Conservation (phyloP, 805 yeast species). For the Candida krabiensis region DNA sequence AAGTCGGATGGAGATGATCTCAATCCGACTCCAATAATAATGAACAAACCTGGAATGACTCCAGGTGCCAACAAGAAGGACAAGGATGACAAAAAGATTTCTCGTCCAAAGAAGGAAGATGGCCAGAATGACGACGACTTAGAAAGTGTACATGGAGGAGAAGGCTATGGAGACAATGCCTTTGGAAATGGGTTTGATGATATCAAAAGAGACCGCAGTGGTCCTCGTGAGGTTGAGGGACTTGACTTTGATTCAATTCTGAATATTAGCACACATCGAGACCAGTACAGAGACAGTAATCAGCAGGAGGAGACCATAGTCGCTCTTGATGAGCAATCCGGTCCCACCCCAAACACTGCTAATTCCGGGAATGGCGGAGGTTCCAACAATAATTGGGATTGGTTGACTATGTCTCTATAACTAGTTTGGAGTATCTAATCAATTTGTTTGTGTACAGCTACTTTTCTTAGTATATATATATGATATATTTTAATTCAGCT, state of each 20-base stretch:
- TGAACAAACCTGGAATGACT: conserved; percentile 12
- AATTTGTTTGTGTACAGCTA: not conserved
- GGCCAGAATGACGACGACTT: conserved; percentile 2
- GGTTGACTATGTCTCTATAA: conserved; percentile 45
- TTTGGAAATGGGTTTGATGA: not conserved
- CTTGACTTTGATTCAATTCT: conserved; percentile 26
- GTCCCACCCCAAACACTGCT: conserved; percentile 4
- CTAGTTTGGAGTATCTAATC: not conserved
- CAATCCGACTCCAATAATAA: conserved; percentile 43
- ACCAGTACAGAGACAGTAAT: not conserved
- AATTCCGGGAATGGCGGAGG: conserved; percentile 10
- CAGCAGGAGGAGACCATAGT: conserved; percentile 1
- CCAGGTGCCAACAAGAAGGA: conserved; percentile 6
- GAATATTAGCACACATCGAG: conserved; percentile 10
- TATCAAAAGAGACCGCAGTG: not conserved
- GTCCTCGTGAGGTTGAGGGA: conserved; percentile 12
- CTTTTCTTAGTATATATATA: not conserved
- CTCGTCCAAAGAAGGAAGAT: conserved; percentile 7
- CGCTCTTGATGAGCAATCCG: conserved; percentile 4
- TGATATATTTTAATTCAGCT: not conserved
- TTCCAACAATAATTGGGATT: conserved; percentile 40
- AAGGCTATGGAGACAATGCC: conserved; percentile 1
- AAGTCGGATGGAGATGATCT: conserved; percentile 49
- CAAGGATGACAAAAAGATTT: conserved; percentile 3
- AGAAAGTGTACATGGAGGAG: not conserved